These are phyloP conservation scores for Lasiodiplodia sp. DNA, from an alignment of 2,329 filamentous ascomycete genomes.

Conservation along the genomic window DNA sequence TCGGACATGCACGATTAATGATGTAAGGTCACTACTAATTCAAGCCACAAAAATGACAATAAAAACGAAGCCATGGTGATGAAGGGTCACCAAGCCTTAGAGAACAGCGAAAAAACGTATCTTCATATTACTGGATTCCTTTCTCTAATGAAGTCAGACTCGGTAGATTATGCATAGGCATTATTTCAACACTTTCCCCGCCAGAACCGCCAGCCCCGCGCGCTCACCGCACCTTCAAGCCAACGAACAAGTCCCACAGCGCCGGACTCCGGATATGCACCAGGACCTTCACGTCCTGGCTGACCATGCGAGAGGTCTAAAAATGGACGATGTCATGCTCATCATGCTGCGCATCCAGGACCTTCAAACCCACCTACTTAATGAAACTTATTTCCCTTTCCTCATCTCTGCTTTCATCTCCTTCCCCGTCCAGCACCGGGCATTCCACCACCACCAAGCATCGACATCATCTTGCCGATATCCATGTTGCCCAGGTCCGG, in stretches of 20 bases:
- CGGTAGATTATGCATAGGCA: neutral
- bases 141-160: neutral
- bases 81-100: too few relatives aligned
- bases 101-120: neutral
- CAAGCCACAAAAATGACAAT: too few relatives aligned
- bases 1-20: too few relatives aligned
- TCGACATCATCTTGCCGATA: conserved; percentile 43
- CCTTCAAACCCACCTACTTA: neutral
- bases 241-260: neutral
- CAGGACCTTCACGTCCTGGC: neutral
- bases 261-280: conserved; percentile 1
- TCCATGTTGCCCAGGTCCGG: conserved; percentile 60
- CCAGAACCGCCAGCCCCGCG: neutral
- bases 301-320: neutral
- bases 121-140: neutral
- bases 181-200: neutral
- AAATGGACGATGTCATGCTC: neutral
- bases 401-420: conserved; percentile 4
- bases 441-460: conserved; percentile 42
- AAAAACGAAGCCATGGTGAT: too few relatives aligned
- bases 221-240: neutral
- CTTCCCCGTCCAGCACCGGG: conserved; percentile 22
- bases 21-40: too few relatives aligned
- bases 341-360: neutral
- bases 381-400: neutral